Percentiles rank a stretch among this genome's conserved stretches.
These are phyloP conservation scores for Colletotrichum limetticola DNA, from an alignment of 2,329 filamentous ascomycete genomes.

Conservation along the genomic window DNA sequence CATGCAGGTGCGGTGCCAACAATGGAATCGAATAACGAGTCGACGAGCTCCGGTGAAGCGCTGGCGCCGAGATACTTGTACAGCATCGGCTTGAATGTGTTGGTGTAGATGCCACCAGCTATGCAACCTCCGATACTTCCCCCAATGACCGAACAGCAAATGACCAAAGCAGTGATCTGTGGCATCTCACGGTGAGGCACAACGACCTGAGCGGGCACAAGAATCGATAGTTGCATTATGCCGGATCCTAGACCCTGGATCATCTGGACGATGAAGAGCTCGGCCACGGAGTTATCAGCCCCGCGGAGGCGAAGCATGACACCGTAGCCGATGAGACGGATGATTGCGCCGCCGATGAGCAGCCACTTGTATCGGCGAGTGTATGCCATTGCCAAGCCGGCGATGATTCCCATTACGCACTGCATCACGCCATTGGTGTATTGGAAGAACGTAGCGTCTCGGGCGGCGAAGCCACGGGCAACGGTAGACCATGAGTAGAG, in stretches of 20 bases:
- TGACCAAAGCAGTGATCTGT: slow-evolving; percentile 44
- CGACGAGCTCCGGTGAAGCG: not conserved
- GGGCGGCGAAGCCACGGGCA: slow-evolving; percentile 43
- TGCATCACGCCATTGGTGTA: slow-evolving; percentile 51
- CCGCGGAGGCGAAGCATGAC: slow-evolving; percentile 49
- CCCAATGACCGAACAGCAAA: slow-evolving; percentile 44
- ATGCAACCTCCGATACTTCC: slow-evolving; percentile 44
- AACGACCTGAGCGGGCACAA: slow-evolving; percentile 40
- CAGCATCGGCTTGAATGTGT: slow-evolving; percentile 40
- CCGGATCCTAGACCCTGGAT: slow-evolving; percentile 43
- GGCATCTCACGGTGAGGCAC: slow-evolving; percentile 46
- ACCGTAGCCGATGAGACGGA: slow-evolving; percentile 42
- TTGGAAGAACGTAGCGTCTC: slow-evolving; percentile 43
- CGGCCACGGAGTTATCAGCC: slow-evolving; percentile 43
- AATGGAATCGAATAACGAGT: slow-evolving; percentile 26
- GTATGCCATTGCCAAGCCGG: slow-evolving; percentile 49
- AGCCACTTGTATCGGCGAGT: slow-evolving; percentile 48
- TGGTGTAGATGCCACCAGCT: slow-evolving; percentile 46
- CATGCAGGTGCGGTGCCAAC: slow-evolving; percentile 18
- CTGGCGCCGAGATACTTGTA: slow-evolving; percentile 8
- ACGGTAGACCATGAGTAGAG: slow-evolving; percentile 55
- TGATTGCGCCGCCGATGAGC: slow-evolving; percentile 42
- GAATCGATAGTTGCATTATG: slow-evolving; percentile 45
- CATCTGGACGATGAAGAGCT: slow-evolving; percentile 49
- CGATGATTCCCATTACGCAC: slow-evolving; percentile 49